Base-by-base conservation (phyloP, 768 basidiomycete species). In the Suillus subaureus region DNA sequence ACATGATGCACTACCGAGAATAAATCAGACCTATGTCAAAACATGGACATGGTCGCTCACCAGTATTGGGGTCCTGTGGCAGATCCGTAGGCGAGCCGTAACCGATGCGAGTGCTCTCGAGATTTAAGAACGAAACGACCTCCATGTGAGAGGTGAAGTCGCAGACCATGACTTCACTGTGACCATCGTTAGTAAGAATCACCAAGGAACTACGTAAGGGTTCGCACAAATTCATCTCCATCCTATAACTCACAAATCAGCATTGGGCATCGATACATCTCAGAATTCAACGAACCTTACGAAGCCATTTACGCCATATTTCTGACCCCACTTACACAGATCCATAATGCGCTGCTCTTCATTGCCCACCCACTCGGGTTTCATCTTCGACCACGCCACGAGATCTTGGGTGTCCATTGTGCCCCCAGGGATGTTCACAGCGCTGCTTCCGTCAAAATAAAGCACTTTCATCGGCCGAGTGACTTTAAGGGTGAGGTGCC, bases 151-250 rank as follows among this genome's bases (percentile, higher is more conserved):
- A 68, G 1, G 72, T 75, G 67, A 85, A 84, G 67, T 84, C 74
- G 67, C 84, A 85, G 11, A 84, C 71, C 79, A 83, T 82, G 15
- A 82, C 72, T 70, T 85, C 84, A 65, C 83, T 84, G 51, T n/a
- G 13, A 64, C 6, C 0, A n/a, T 39, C n/a, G 13, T 64, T 21
- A 65, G 6, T 12, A 39, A 6, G 13, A 13, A 23, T 4, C 8
- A 18, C 61, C 16, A 6, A 9, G 3, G 21, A 18, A 9, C 3
- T 6, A 61, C 18, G 31, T 31, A 26, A 35, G 28, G 4, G 11
- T 33, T 73, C 82, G 69, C 66, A 84, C 82, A 86, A 83, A 67
- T 82, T 78, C 77, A 80, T 79, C 74, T 83, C 80, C 83, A 84
- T 83, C 66, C 81, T 82, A 45, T n/a, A 18, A 12, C 5, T 11